Evolutionary conservation across 169 alveolate species (phyloP).

Genomic region (Eimeria tenella): DNA sequence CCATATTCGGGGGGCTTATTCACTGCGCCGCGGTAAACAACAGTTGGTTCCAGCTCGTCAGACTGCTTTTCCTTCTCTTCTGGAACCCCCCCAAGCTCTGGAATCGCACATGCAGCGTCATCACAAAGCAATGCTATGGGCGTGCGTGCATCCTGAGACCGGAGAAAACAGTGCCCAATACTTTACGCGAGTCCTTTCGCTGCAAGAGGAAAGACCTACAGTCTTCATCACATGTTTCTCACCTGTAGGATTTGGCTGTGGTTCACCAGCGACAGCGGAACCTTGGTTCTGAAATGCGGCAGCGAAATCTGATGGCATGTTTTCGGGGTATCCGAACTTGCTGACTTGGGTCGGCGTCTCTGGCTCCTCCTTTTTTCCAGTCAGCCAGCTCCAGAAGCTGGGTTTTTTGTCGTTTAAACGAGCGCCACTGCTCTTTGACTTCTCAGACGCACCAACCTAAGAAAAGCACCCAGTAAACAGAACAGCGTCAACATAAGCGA

Average conservation of each 20-base stretch:
- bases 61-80: constrained; percentile 67
- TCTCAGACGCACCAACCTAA: constrained; percentile 63
- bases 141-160: no score
- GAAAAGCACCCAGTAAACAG: constrained; percentile 49
- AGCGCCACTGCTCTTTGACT: constrained; percentile 61
- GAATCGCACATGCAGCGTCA: neutral
- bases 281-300: constrained; percentile 83
- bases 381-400: constrained; percentile 84
- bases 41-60: constrained; percentile 83
- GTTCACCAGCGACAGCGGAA: constrained; percentile 18
- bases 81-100: constrained; percentile 66
- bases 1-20: constrained; percentile 86
- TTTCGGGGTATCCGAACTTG: constrained; percentile 80
- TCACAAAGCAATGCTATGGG: neutral
- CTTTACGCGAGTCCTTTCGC: no score
- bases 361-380: constrained; percentile 80
- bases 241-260: neutral
- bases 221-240: neutral
- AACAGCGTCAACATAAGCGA: neutral
- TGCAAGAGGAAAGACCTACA: no score
- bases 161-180: neutral
- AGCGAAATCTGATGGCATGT: constrained; percentile 86
- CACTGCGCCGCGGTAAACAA: constrained; percentile 85
- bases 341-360: constrained; percentile 72
- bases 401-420: constrained; percentile 76